phyloP scores from a whole-genome alignment of 208 protist genomes.

The Leishmania aethiopica region DNA sequence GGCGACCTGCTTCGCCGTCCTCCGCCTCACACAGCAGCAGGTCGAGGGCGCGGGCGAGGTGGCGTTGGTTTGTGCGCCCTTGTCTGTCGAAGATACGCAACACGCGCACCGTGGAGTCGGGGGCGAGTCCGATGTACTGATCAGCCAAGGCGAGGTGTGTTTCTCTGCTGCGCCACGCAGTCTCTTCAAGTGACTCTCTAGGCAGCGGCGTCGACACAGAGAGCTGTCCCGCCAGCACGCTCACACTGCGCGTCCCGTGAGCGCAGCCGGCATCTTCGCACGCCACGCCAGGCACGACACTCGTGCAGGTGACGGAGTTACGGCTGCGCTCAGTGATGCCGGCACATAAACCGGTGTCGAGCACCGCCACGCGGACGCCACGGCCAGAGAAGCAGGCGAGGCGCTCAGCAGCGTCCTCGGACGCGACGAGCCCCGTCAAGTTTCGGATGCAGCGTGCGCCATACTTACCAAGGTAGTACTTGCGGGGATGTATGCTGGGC shows the following conservation, averaged over 20 bases:
- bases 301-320: conserved; percentile 46
- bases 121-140: conserved; percentile 91
- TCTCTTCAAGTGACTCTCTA: not conserved
- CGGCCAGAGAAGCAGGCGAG: conserved; percentile 35
- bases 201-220: not conserved
- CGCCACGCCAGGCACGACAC: conserved; percentile 56
- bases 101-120: conserved; percentile 88
- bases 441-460: conserved; percentile 7
- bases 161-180: not conserved
- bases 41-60: conserved; percentile 95
- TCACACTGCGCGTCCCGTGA: conserved; percentile 98
- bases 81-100: conserved; percentile 95
- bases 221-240: conserved; percentile 84
- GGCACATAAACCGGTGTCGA: conserved; percentile 61
- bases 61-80: conserved; percentile 87
- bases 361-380: conserved; percentile 60
- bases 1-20: not conserved
- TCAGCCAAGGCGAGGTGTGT: not conserved
- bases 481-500: conserved; percentile 12
- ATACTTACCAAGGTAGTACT: conserved; percentile 29
- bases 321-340: conserved; percentile 22
- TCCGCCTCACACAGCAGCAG: conserved; percentile 23
- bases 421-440: not conserved
- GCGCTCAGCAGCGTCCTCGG: not conserved
- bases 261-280: conserved; percentile 83